These are phyloP conservation scores for Entomortierella beljakovae DNA, from an alignment of 192 early-diverging fungal species.

Conservation along the genomic window DNA sequence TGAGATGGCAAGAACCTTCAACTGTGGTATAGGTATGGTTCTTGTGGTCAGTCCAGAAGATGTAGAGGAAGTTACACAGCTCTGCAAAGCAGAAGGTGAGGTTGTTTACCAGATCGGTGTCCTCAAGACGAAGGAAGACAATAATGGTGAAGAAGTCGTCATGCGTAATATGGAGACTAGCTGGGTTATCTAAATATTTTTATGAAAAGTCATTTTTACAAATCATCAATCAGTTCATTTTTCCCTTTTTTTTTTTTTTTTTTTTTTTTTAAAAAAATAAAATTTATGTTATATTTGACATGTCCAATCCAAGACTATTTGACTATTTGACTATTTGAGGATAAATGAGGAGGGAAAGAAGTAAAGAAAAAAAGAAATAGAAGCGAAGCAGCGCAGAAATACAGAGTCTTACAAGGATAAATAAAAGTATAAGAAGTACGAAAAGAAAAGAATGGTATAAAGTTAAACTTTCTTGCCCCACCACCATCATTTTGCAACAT, in stretches of 20 bases:
- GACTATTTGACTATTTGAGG: no score
- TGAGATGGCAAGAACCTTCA: conserved; percentile 98
- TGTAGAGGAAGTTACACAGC: conserved; percentile 66
- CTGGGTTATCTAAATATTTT: conserved; percentile 31
- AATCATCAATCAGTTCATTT: no score
- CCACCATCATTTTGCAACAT: no score
- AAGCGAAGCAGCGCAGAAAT: no score
- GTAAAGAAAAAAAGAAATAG: no score
- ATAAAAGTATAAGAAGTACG: no score
- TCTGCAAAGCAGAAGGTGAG: conserved; percentile 74
- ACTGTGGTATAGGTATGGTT: conserved; percentile 99
- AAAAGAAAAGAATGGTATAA: no score
- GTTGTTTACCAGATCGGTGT: conserved; percentile 78
- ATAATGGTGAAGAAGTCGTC: conserved; percentile 64
- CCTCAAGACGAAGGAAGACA: conserved; percentile 62
- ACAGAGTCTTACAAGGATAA: no score
- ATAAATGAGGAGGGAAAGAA: no score
- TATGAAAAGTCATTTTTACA: neutral
- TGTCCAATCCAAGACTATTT: neutral
- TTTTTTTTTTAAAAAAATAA: neutral
- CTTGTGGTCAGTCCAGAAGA: conserved; percentile 79
- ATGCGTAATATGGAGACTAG: conserved; percentile 56
- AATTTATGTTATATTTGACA: no score
- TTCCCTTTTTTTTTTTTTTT: no score
- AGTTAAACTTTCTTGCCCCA: no score